Base-by-base conservation (phyloP, 805 yeast genomes). In the Yarrowia sp. region DNA sequence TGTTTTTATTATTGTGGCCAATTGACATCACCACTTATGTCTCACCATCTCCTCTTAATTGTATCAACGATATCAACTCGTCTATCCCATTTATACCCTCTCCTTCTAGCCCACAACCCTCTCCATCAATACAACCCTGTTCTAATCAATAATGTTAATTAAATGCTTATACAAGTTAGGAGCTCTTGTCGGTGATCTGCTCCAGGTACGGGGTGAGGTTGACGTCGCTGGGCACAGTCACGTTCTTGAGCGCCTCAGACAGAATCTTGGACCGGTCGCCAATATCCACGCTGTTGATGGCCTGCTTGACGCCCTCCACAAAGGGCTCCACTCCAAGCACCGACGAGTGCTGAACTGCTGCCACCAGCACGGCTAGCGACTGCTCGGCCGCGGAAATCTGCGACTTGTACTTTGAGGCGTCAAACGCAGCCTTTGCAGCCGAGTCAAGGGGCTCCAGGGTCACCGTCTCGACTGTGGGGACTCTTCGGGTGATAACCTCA, bases 321-420 rank as follows among this genome's bases (percentile, higher is more conserved):
- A 76, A 77, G 15, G 73, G 72, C 17, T 71, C 71, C 14, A 72
- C 70, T 0, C 72, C 69, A 9, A 68, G 24, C 20, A 71, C 73
- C 19, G 69, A 61, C 17, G 73, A 64, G 65, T 67, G 61, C 24
- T 70, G 68, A 30, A 72, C 64, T 1, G 72, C 74, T 9, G 73
- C 56, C n/a, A 71, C 65, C 12, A 73, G 52, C 14, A 73, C 69
- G 10, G 72, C 68, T 17, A 73, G 67, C 20, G 74, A 69, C 64
- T 73, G 66, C 46, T 47, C 66, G 66, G 74, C 46, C 66, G 71
- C 47, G 58, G 70, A 30, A 70, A 66, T 13, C 55, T 61, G 67
- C 13, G 10, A 9, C 39, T 50, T 50, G 68, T 67, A 47, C 46
- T 61, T 46, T 36, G 53, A 33, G 19, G 55, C 66, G 15, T 61